These are phyloP conservation scores for Hygrophoropsis aurantiaca DNA, from an alignment of 768 basidiomycete genomes.

Conservation along the genomic window DNA sequence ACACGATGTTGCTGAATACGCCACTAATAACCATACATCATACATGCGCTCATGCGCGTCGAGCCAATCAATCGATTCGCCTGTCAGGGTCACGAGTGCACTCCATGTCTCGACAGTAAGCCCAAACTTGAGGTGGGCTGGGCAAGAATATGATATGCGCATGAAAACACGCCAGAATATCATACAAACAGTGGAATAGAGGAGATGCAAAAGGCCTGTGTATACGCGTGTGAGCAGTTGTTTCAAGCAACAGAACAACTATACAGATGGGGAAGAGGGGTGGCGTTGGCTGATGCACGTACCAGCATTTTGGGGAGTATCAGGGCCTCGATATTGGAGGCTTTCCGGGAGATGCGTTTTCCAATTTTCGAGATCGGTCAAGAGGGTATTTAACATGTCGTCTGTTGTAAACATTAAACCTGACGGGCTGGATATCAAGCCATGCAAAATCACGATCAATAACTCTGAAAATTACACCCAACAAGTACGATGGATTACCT, in stretches of 20 bases:
- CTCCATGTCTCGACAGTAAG: slow-evolving; percentile 82
- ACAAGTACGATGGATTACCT: slow-evolving; percentile 45
- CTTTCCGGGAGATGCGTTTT: slow-evolving; percentile 73
- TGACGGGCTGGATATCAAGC: slow-evolving; percentile 58
- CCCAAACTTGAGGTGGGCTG: slow-evolving; percentile 84
- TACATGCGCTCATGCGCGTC: slow-evolving; percentile 76
- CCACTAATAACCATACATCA: slow-evolving; percentile 84
- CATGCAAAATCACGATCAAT: no score
- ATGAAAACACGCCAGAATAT: slow-evolving; percentile 99
- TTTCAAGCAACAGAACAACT: no score
- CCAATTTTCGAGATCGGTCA: slow-evolving; percentile 75
- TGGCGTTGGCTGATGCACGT: no score
- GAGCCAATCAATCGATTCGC: slow-evolving; percentile 88
- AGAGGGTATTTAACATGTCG: slow-evolving; percentile 64
- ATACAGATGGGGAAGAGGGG: no score
- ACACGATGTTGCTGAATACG: slow-evolving; percentile 86
- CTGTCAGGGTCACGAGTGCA: slow-evolving; percentile 66
- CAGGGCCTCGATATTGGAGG: slow-evolving; percentile 73
- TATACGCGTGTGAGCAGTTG: not conserved
- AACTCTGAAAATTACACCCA: no score
- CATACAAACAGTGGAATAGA: slow-evolving; percentile 90
- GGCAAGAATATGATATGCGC: slow-evolving; percentile 92
- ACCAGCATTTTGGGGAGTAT: slow-evolving; percentile 69
- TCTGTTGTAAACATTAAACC: slow-evolving; percentile 86
- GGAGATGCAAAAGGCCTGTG: slow-evolving; percentile 81